These are phyloP conservation scores for Rhizopogon vulgaris DNA, from an alignment of 768 basidiomycete species.

Conservation along the genomic window DNA sequence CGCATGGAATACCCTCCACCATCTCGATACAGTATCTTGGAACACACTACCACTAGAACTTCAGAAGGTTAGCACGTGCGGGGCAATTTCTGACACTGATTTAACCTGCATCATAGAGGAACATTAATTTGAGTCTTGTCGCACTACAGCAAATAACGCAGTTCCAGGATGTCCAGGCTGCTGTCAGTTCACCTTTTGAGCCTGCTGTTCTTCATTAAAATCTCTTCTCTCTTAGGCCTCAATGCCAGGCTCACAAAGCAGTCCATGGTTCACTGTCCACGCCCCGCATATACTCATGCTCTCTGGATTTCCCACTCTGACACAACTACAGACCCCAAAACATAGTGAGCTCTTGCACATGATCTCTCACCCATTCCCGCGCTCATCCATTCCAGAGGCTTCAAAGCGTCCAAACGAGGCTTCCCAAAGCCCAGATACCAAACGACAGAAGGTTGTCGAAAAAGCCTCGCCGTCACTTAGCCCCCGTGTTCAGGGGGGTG, in stretches of 20 bases:
- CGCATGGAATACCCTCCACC: constrained; percentile 41
- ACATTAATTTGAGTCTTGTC: constrained; percentile 52
- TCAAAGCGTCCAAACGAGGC: constrained; percentile 41
- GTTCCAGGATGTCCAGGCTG: constrained; percentile 45
- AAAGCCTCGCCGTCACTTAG: neutral
- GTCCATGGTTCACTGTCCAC: constrained; percentile 53
- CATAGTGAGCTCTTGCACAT: constrained; percentile 24
- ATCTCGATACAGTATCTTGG: constrained; percentile 52
- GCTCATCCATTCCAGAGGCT: constrained; percentile 17
- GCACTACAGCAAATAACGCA: constrained; percentile 38
- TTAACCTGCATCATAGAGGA: constrained; percentile 36
- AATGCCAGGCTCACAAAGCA: constrained; percentile 26
- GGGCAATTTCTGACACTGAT: neutral
- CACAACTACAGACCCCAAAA: constrained; percentile 15
- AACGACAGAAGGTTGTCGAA: constrained; percentile 26
- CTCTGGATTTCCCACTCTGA: constrained; percentile 36
- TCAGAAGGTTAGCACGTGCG: constrained; percentile 42
- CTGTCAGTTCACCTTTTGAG: constrained; percentile 29
- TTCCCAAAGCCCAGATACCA: constrained; percentile 37
- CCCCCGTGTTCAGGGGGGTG: neutral
- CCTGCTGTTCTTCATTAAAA: neutral
- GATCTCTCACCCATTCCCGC: neutral
- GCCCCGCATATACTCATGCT: constrained; percentile 41
- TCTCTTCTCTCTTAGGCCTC: constrained; percentile 24
- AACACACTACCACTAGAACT: constrained; percentile 54